Base-by-base conservation (phyloP, 2,329 filamentous ascomycete species). In the Plenodomus lindquistii region DNA sequence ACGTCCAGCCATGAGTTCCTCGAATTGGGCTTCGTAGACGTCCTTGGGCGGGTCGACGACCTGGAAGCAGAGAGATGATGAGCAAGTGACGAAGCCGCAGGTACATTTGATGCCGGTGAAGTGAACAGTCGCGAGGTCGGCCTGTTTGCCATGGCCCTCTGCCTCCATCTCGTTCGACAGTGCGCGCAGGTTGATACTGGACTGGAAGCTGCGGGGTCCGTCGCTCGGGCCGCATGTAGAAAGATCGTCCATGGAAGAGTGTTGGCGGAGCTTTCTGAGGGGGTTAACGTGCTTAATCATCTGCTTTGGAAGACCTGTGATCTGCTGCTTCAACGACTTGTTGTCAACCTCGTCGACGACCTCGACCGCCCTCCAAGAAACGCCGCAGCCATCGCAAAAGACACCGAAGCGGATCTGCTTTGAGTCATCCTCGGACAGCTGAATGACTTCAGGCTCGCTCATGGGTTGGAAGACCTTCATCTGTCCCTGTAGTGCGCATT, bases 391-490 rank as follows among this genome's bases (percentile, higher is more conserved):
- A 16, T 48, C 42, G 39, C 66, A 69, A 7, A 66, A 42, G 34
- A 63, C 56, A 17, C 66, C 65, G 44, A 63, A 67, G 1, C 43
- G 50, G 15, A 66, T 31, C 3, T 42, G 29, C n/a, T 51, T 48
- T 37, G 18, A 34, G 3, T 15, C 37, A 20, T 51, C 42, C 15
- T 54, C 54, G 16, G 51, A 38, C 10, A 57, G 39, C 8, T 55
- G 59, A 4, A 67, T 51, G 15, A 59, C 46, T 21, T 52, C 48
- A 3, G 56, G 54, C 44, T 69, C 63, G n/a, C 54, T 43, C 41
- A 65, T 63, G 7, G 65, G 64, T 7, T 57, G 44, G 39, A 65
- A 69, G 0, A 40, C 38, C 44, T 54, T 60, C 11, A 67, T 48
- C 13, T 47, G 40, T 2, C 59, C 62, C 15, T 53, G 42, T 21